Evolutionary conservation across 2,329 filamentous ascomycete species (phyloP).

Genomic region (Fusarium sp.): DNA sequence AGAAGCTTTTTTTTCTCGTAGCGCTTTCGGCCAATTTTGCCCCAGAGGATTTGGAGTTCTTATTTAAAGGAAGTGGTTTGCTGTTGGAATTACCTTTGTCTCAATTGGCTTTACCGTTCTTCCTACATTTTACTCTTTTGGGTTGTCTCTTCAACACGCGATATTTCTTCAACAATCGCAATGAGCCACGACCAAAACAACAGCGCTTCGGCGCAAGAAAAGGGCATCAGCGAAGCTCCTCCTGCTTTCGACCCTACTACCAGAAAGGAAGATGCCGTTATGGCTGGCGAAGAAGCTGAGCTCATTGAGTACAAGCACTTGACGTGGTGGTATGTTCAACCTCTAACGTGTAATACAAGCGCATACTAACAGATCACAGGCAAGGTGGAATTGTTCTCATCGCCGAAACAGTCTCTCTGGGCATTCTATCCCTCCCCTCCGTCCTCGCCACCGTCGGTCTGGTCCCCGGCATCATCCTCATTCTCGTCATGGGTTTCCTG

Average conservation of each 20-base stretch:
- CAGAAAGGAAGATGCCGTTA: neutral
- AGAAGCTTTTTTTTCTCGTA: conserved; percentile 6
- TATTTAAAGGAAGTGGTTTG: conserved; percentile 2
- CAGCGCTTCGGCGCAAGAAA: conserved; percentile 17
- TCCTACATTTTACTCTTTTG: no score
- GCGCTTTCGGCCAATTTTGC: conserved; percentile 24
- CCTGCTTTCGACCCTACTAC: neutral
- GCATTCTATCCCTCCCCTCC: conserved; percentile 77
- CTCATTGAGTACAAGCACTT: conserved; percentile 53
- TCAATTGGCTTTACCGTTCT: neutral
- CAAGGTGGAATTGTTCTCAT: conserved; percentile 58
- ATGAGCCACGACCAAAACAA: conserved; percentile 11
- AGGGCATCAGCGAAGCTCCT: neutral
- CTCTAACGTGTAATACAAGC: neutral
- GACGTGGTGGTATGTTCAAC: conserved; percentile 51
- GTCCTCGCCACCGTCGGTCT: conserved; percentile 78
- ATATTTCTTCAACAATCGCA: neutral
- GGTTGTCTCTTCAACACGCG: neutral
- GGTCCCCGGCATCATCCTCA: conserved; percentile 78
- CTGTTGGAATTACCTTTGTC: neutral
- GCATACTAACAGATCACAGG: conserved; percentile 42
- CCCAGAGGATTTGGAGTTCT: neutral
- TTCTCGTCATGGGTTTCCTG: conserved; percentile 71
- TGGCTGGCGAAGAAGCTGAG: conserved; percentile 33
- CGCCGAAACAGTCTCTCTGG: conserved; percentile 59